Conservation (phyloP, 257 asterid species). For the Plectranthus barbatus region DNA sequence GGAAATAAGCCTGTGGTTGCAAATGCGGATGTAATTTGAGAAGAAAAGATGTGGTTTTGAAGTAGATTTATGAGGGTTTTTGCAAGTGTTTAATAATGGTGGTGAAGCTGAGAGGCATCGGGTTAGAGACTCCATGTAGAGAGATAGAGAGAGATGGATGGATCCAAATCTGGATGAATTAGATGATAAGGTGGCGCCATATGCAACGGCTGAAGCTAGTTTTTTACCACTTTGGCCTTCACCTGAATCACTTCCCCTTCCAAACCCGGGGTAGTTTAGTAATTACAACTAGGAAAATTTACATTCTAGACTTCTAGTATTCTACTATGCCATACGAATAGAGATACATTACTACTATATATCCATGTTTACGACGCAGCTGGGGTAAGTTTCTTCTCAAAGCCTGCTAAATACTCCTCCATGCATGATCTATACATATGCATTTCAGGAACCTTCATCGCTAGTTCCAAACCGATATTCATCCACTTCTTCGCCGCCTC, state of each 20-base stretch:
- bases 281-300: neutral
- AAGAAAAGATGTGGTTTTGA: conserved; percentile 20
- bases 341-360: no score
- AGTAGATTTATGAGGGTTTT: conserved; percentile 27
- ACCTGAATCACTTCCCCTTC: neutral
- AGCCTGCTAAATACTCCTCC: conserved; percentile 71
- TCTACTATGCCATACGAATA: no score
- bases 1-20: conserved; percentile 14
- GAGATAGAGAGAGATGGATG: neutral
- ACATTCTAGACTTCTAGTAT: no score
- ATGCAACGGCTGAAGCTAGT: conserved; percentile 12
- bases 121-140: conserved; percentile 65
- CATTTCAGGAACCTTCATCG: conserved; percentile 69
- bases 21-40: conserved; percentile 15
- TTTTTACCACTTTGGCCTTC: neutral
- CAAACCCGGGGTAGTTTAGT: neutral
- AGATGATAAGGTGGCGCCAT: conserved; percentile 50
- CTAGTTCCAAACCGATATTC: conserved; percentile 74
- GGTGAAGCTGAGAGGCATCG: conserved; percentile 45
- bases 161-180: neutral
- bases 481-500: conserved; percentile 81
- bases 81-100: conserved; percentile 29
- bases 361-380: neutral
- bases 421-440: conserved; percentile 62
- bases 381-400: conserved; percentile 33